phyloP scores from a whole-genome alignment of 1,139 yeast species.

The Protomyces pachydermus region DNA sequence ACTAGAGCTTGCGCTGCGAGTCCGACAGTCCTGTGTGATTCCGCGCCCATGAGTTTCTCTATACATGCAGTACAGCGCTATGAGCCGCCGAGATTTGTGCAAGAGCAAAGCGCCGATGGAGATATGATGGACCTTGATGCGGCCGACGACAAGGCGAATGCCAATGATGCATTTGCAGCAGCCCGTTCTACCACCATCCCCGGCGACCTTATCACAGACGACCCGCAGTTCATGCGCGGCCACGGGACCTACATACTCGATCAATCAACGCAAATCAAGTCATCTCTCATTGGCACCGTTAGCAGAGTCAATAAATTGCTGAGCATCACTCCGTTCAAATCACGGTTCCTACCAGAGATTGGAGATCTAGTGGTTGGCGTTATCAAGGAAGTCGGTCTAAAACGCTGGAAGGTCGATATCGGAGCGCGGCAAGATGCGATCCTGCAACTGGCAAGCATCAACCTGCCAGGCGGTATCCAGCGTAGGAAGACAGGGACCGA shows the following conservation, averaged over 20 bases:
- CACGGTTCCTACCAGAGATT: constrained; percentile 70
- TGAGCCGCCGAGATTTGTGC: background rate
- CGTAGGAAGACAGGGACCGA: constrained; percentile 92
- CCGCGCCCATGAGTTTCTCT: constrained; percentile 4
- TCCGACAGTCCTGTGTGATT: too few species aligned
- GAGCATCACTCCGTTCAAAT: constrained; percentile 79
- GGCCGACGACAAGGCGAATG: constrained; percentile 13
- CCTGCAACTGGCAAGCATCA: constrained; percentile 88
- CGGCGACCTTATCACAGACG: constrained; percentile 94
- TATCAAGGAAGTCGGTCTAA: constrained; percentile 87
- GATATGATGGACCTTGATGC: constrained; percentile 41
- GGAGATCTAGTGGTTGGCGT: constrained; percentile 96
- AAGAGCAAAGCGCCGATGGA: constrained; percentile 43
- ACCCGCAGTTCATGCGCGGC: constrained; percentile 97
- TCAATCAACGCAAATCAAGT: constrained; percentile 58
- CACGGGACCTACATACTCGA: constrained; percentile 82
- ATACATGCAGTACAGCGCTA: constrained; percentile 11
- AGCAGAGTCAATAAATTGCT: constrained; percentile 79
- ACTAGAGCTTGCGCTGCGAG: too few species aligned
- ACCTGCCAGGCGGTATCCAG: constrained; percentile 93
- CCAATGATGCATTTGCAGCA: constrained; percentile 14
- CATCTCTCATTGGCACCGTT: constrained; percentile 89
- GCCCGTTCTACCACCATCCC: constrained; percentile 62
- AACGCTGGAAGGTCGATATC: constrained; percentile 94
- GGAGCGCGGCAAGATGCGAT: constrained; percentile 92